Base-by-base conservation (phyloP, 495 filamentous ascomycete species). In the Pyrenopolyporus hunteri region DNA sequence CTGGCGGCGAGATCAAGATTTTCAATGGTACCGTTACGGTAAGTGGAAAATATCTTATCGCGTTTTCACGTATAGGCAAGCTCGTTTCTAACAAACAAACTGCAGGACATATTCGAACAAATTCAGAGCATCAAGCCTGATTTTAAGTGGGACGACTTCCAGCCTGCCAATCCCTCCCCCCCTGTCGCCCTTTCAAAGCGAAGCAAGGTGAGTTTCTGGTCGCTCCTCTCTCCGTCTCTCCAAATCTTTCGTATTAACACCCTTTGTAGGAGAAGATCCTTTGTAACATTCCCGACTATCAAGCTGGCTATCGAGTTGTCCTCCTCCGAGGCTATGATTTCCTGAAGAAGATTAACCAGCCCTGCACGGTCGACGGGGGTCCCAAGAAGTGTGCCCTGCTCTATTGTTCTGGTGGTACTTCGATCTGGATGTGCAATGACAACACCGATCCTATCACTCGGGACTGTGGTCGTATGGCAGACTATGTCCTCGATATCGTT, bases 371-470 rank as follows among this genome's bases (percentile, higher is more conserved):
- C 9, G 45, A 33, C 4, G 46, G 23, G 4, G 59, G 59, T 8
- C 60, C 60, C 11, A 47, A 47, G 5, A 63, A 57, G 20, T 63
- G 60, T 22, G 32, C 53, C 17, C 6, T 56, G 47, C 31, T 57
- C n/a, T 63, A 26, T 23, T 63, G 60, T 19, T 1, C 4, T 2
- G 0, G 0, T 1, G 31, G 47, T 4, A 20, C 35, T 1, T 31
- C 44, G 9, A 48, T 63, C 22, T 58, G 40, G 46, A 46, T 63
- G 40, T 63, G 60, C 53, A 63, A 63, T 20, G 60, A 63, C 60
- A 57, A 57, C 28, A 32, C 11, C 0, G 10, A 28, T 20, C 25
- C 22, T 1, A 47, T 58, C 22, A 42, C 13, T 7, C 17, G 32
- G 4, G 13, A 22, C 2, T 63, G 60, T n/a, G 46, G 3, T 6